Evolutionary conservation across 2,329 filamentous ascomycete species (phyloP).

Genomic region (Passalora sequoiae): DNA sequence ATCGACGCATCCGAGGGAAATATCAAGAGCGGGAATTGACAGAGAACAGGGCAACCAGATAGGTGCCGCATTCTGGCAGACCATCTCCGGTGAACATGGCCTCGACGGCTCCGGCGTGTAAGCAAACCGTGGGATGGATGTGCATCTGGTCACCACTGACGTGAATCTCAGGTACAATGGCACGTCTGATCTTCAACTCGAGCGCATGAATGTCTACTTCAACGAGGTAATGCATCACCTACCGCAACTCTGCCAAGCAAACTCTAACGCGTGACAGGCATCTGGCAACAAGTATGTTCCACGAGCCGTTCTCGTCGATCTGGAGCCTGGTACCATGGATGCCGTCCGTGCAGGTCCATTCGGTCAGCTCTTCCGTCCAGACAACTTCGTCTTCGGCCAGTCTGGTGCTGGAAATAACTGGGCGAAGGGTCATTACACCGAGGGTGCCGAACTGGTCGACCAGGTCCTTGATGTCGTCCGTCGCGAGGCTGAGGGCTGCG

Average conservation of each 20-base stretch:
- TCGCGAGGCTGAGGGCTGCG: slow-evolving; percentile 96
- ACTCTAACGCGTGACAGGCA: slow-evolving; percentile 53
- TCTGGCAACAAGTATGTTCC: slow-evolving; percentile 99
- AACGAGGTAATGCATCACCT: slow-evolving; percentile 62
- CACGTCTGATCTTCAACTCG: slow-evolving; percentile 95
- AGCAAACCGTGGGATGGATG: slow-evolving; percentile 38
- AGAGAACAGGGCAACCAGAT: slow-evolving; percentile 91
- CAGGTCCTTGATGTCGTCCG: slow-evolving; percentile 97
- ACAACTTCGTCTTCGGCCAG: slow-evolving; percentile 99
- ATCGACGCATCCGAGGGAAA: slow-evolving; percentile 27
- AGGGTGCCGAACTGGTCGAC: slow-evolving; percentile 98
- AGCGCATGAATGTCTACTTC: slow-evolving; percentile 99
- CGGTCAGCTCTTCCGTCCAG: slow-evolving; percentile 97
- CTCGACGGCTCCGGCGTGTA: slow-evolving; percentile 96
- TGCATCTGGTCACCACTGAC: slow-evolving; percentile 24
- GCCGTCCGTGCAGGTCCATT: slow-evolving; percentile 97
- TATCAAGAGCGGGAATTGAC: slow-evolving; percentile 16
- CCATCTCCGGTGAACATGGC: slow-evolving; percentile 68
- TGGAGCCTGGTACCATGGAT: slow-evolving; percentile 99
- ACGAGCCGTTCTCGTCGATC: slow-evolving; percentile 97
- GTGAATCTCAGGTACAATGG: slow-evolving; percentile 73
- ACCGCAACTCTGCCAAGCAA: slow-evolving; percentile 27
- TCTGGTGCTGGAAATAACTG: slow-evolving; percentile 99
- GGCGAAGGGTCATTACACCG: slow-evolving; percentile 99
- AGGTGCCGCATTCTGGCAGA: slow-evolving; percentile 95